phyloP scores from a whole-genome alignment of 495 filamentous ascomycete species.

The Sabuloglossum arenarium region DNA sequence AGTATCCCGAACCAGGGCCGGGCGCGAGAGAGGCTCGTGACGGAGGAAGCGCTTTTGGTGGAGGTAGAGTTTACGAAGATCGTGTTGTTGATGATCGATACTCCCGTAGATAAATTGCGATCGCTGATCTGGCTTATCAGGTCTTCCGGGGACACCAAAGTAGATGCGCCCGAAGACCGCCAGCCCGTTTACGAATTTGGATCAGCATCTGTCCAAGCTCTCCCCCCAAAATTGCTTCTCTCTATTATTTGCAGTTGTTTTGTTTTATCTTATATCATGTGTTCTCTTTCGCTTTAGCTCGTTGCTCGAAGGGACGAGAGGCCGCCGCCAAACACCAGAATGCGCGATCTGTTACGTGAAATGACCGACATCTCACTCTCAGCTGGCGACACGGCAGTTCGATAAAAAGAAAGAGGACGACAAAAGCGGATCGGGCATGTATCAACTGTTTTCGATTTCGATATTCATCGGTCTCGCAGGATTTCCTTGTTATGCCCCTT shows the following conservation, averaged over 20 bases:
- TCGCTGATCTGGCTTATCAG: constrained; percentile 1
- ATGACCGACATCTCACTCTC: background rate
- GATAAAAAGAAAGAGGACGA: background rate
- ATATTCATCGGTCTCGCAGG: constrained; percentile 3
- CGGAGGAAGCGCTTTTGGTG: constrained; percentile 1
- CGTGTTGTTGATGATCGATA: constrained; percentile 7
- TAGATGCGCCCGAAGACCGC: constrained; percentile 1
- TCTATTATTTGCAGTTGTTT: background rate
- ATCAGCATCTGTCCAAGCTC: background rate
- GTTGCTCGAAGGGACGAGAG: background rate
- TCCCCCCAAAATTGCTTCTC: background rate
- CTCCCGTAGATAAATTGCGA: constrained; percentile 7
- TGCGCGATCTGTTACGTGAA: background rate
- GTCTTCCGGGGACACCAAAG: background rate
- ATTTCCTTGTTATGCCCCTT: constrained; percentile 3
- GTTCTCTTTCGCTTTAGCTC: background rate
- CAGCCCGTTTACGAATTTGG: background rate
- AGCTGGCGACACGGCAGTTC: background rate
- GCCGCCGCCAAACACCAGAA: background rate
- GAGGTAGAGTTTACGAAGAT: constrained; percentile 6
- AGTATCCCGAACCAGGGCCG: background rate
- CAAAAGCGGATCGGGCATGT: constrained; percentile 1
- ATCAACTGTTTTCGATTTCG: constrained; percentile 1
- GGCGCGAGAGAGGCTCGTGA: constrained; percentile 16
- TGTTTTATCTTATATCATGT: background rate